Evolutionary conservation across 768 basidiomycete genomes (phyloP), one percentile per base, ranked within the genome.

Genomic region (Suillus discolor): DNA sequence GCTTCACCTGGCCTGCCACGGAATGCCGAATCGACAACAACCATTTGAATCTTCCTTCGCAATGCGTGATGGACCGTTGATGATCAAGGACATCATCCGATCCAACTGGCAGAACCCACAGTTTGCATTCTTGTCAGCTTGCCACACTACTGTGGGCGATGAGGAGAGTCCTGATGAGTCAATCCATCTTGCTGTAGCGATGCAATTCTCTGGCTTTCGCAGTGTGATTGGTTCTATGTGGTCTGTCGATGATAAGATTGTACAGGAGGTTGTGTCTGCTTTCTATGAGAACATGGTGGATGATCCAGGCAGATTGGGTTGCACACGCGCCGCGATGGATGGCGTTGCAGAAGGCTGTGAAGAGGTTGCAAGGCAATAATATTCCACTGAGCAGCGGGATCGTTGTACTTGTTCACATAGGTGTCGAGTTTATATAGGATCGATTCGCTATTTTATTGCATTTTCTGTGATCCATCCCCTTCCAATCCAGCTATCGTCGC

Each of bases 401-500:
- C n/a, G 57, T 62, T 6, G 61, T 57, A 15, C 57, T 62, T 18
- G 25, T 62, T 55, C 61, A 62, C 25, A 57, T 62, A 34, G 61
- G 61, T 12, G 16, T 31, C 61, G 57, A 61, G 39, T 16, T 34
- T 28, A 15, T n/a, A n/a, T n/a, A 16, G 12, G n/a, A 9, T 60
- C 5, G 5, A 25, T 55, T 55, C n/a, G 7, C 18, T 1, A n/a
- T 31, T 20, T 28, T n/a, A 39, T 5, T 39, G 44, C 20, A 44
- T 15, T 28, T 2, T 15, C 34, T 47, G n/a, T 23, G 11, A 47
- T 6, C 47, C 90, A 11, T 91, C 92, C 28, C 80, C 78, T 72
- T 93, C 90, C 71, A 97, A 68, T 2, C 89, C 88, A 18, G 83
- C 88, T 70, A 97, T 72, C 25, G 92, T 81, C 2, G 90, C 91